These are phyloP conservation scores for Pyrenopolyporus hunteri DNA, from an alignment of 495 filamentous ascomycete genomes.

Conservation along the genomic window DNA sequence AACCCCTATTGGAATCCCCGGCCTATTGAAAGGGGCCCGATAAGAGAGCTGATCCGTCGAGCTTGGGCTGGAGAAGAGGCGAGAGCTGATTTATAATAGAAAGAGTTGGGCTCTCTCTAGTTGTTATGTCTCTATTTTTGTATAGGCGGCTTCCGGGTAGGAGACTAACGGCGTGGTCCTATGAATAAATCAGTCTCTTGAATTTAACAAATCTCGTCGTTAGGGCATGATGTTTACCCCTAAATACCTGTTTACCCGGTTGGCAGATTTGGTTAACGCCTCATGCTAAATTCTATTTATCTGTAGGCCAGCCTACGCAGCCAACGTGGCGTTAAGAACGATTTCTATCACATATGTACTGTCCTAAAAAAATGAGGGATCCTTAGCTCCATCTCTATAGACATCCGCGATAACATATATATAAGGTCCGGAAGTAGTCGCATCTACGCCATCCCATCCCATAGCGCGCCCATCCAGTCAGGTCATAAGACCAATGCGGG, in stretches of 20 bases:
- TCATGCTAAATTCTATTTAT: too few relatives aligned
- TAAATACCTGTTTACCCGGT: too few relatives aligned
- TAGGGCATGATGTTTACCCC: too few relatives aligned
- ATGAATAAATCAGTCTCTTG: too few relatives aligned
- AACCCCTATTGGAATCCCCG: slow-evolving; percentile 73
- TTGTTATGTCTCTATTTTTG: not conserved
- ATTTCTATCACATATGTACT: too few relatives aligned
- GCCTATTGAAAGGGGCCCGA: slow-evolving; percentile 59
- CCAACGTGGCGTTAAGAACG: too few relatives aligned
- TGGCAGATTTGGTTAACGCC: too few relatives aligned
- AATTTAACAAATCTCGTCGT: too few relatives aligned
- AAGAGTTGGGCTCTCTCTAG: not conserved
- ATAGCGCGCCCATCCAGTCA: slow-evolving; percentile 21
- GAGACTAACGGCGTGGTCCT: too few relatives aligned
- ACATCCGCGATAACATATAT: not conserved
- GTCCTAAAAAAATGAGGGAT: too few relatives aligned
- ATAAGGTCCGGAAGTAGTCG: too few relatives aligned
- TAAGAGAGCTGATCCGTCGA: slow-evolving; percentile 68
- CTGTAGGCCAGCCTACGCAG: too few relatives aligned
- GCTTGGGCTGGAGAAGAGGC: slow-evolving; percentile 74
- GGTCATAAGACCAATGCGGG: slow-evolving; percentile 33
- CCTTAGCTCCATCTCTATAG: not conserved
- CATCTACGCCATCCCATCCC: slow-evolving; percentile 11
- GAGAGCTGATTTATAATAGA: slow-evolving; percentile 58
- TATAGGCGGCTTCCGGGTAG: not conserved